A percentile compares a stretch with the other conserved stretches of the same genome.
Evolutionary conservation across 148 eudicot genomes (phyloP).

Genomic region (Rhododendron vialii): DNA sequence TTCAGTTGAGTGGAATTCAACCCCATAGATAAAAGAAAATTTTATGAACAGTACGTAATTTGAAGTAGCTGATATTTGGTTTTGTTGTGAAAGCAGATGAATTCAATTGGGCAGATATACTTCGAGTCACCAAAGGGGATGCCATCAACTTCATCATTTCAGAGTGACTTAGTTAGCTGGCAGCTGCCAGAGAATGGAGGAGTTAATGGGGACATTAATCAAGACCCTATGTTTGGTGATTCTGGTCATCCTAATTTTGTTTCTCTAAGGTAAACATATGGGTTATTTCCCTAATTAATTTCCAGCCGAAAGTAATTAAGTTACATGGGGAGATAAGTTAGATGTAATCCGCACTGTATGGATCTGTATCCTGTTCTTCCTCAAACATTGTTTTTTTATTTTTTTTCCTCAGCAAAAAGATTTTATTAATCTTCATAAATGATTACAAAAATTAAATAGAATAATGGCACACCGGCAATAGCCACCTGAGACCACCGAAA

Average conservation of each 20-base stretch:
- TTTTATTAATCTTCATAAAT: too few relatives aligned
- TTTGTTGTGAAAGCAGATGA: constrained; percentile 9
- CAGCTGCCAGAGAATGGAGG: constrained; percentile 34
- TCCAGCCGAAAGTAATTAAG: too few relatives aligned
- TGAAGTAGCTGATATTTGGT: neutral
- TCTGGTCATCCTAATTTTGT: constrained; percentile 20
- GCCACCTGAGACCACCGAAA: too few relatives aligned
- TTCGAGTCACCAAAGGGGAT: constrained; percentile 37
- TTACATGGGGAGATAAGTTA: too few relatives aligned
- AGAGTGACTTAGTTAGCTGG: constrained; percentile 42
- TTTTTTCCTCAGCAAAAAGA: too few relatives aligned
- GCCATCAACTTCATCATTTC: constrained; percentile 39
- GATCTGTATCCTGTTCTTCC: too few relatives aligned
- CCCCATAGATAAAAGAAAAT: neutral
- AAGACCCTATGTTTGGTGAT: constrained; percentile 27
- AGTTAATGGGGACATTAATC: constrained; percentile 18
- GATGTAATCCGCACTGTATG: too few relatives aligned
- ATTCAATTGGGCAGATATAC: constrained; percentile 26
- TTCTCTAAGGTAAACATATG: constrained; percentile 12
- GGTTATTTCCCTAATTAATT: neutral
- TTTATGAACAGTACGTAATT: neutral
- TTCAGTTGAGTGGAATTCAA: neutral
- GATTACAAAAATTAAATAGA: too few relatives aligned
- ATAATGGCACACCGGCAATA: too few relatives aligned
- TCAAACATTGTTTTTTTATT: too few relatives aligned